Evolutionary conservation across 805 yeast species (phyloP), one percentile per base, ranked within the genome.

Genomic region (Kazachstania psychrophila): DNA sequence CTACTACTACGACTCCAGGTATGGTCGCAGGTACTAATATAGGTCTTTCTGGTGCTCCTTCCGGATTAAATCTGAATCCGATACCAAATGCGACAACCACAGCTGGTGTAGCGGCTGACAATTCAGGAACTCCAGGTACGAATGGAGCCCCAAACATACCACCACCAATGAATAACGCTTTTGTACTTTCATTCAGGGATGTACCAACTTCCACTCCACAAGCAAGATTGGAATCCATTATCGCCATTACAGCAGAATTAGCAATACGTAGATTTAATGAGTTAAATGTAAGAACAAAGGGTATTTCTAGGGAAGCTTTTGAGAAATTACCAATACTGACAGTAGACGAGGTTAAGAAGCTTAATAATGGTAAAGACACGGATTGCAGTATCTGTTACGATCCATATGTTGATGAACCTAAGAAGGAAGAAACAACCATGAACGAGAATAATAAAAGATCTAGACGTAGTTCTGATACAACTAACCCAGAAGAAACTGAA

Each of bases 311-410:
- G 16, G 71, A 70, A 18, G 64, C 62, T 23, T 79, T 80, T 57
- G 70, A 70, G 23, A 59, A 64, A 5, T 66, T 79, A 38, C 72
- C 74, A 5, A 49, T 62, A 1, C 51, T 61, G 27, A 49, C 54
- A 12, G 41, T 57, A 1, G 39, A 44, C 1, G 62, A 64, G 0
- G 46, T 46, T 3, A 64, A 60, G 29, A 48, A 51, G 15, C 31
- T 32, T 12, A 37, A 36, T 6, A 29, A 24, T 6, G 30, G 26
- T 10, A 39, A 38, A n/a, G 38, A 39, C n/a, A 59, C 57, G 7
- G 39, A 36, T 2, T 81, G 89, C 49, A 65, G 85, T 9, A 77
- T 79, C 24, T 79, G 88, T 56, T 78, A 73, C 46, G 86, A 79
- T 15, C 61, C 62, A 20, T 71, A 62, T 41, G 64, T 57, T 14